Percentiles rank a stretch among this genome's conserved stretches.
These are phyloP conservation scores for Suhomyces coccinellae DNA, from an alignment of 1,139 yeast species.

Conservation along the genomic window DNA sequence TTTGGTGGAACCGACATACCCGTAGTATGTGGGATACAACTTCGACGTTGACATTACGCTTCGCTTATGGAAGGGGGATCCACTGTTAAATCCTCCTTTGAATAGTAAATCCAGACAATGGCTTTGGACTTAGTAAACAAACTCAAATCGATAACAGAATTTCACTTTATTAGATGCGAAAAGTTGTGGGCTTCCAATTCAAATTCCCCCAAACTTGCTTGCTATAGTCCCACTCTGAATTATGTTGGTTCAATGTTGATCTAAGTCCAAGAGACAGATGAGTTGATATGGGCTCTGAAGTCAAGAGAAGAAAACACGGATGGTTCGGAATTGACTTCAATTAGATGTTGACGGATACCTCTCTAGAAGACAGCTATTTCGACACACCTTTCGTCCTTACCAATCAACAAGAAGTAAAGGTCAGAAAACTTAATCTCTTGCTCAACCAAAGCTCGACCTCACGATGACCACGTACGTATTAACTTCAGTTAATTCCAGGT, in stretches of 20 bases:
- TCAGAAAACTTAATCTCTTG: background rate
- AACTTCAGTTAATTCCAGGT: constrained; percentile 1
- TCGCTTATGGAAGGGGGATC: background rate
- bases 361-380: no score
- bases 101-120: no score
- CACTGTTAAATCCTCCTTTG: background rate
- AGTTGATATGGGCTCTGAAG: background rate
- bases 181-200: background rate
- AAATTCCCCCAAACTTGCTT: background rate
- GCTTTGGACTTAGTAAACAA: no score
- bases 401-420: no score
- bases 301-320: background rate
- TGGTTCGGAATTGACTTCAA: background rate
- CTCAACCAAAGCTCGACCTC: background rate
- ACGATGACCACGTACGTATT: constrained; percentile 4
- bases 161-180: no score
- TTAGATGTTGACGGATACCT: background rate
- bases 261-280: background rate
- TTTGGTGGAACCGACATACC: constrained; percentile 77
- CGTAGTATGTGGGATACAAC: constrained; percentile 63
- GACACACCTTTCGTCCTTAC: no score
- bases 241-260: background rate
- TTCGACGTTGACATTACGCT: constrained; percentile 27
- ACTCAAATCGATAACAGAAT: no score
- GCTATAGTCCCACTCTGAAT: background rate